A percentile compares a stretch with the other conserved stretches of the same genome.
These are phyloP conservation scores for Purpureocillium lavendulum DNA, from an alignment of 2,329 filamentous ascomycete species.

Conservation along the genomic window DNA sequence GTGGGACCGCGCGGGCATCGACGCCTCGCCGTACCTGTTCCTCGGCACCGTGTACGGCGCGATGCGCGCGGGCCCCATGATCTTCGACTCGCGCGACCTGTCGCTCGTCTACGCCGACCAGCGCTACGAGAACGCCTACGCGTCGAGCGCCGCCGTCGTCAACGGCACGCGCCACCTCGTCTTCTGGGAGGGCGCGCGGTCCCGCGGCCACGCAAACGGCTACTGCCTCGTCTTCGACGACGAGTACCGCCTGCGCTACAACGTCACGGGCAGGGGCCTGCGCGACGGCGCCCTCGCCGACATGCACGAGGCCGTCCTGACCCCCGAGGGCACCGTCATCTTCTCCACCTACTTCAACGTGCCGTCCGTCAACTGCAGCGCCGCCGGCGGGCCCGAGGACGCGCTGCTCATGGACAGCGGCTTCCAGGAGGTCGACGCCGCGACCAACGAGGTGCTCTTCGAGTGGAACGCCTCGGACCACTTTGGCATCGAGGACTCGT, in stretches of 20 bases:
- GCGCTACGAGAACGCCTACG: conserved; percentile 16
- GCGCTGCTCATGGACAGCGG: conserved; percentile 24
- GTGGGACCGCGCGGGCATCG: conserved; percentile 13
- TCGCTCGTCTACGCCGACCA: conserved; percentile 29
- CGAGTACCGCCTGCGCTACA: background rate
- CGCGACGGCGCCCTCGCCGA: background rate
- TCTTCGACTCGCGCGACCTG: conserved; percentile 24
- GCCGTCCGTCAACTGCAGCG: conserved; percentile 16
- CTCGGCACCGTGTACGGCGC: conserved; percentile 16
- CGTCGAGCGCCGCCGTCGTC: conserved; percentile 16
- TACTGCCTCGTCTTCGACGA: background rate
- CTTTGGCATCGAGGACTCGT: conserved; percentile 16
- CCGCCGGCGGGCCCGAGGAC: conserved; percentile 20
- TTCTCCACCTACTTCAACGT: conserved; percentile 22
- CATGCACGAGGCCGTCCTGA: conserved; percentile 1
- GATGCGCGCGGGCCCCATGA: conserved; percentile 22
- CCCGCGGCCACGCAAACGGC: background rate
- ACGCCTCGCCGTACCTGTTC: conserved; percentile 23
- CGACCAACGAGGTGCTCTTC: conserved; percentile 26
- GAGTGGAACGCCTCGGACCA: conserved; percentile 26
- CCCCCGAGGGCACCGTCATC: background rate
- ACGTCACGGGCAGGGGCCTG: background rate
- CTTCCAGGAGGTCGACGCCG: conserved; percentile 29
- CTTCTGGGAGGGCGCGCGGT: background rate
- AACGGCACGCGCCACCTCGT: background rate